Evolutionary conservation across 768 basidiomycete genomes (phyloP).

Genomic region (Pisolithus tinctorius): DNA sequence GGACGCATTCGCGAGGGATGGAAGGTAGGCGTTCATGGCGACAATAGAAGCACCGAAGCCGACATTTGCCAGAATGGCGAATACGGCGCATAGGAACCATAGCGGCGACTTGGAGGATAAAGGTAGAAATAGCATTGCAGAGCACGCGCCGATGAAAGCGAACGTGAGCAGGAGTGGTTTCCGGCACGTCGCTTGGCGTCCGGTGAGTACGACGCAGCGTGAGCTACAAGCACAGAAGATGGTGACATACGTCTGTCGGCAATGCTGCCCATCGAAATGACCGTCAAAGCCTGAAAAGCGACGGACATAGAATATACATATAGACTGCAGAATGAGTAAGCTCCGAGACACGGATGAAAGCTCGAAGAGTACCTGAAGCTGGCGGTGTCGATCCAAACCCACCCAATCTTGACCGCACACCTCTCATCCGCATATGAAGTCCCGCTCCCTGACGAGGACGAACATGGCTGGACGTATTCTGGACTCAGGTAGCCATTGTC

Average conservation of each 20-base stretch:
- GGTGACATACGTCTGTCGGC: slow-evolving; percentile 76
- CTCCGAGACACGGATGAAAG: not conserved
- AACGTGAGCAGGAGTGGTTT: slow-evolving; percentile 74
- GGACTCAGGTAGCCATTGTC: slow-evolving; percentile 81
- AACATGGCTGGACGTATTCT: slow-evolving; percentile 57
- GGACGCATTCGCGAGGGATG: slow-evolving; percentile 58
- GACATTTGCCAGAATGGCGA: slow-evolving; percentile 77
- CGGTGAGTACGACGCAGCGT: slow-evolving; percentile 2
- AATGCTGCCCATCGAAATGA: slow-evolving; percentile 89
- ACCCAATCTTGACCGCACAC: slow-evolving; percentile 78
- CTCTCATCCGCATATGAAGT: slow-evolving; percentile 33
- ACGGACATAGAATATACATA: slow-evolving; percentile 88
- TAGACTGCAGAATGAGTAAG: slow-evolving; percentile 41
- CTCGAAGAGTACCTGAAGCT: slow-evolving; percentile 65
- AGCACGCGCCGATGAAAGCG: slow-evolving; percentile 61
- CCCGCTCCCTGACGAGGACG: slow-evolving; percentile 8
- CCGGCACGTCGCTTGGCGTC: slow-evolving; percentile 53
- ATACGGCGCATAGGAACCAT: slow-evolving; percentile 61
- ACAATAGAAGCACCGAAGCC: slow-evolving; percentile 83
- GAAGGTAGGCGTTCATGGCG: slow-evolving; percentile 87
- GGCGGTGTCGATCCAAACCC: slow-evolving; percentile 85
- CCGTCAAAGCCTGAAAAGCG: slow-evolving; percentile 84
- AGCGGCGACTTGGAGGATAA: slow-evolving; percentile 64
- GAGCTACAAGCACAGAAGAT: too few relatives aligned
- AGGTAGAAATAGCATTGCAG: slow-evolving; percentile 64